phyloP scores from a whole-genome alignment of 345 rosid species.

The Zanthoxylum bungeanum region DNA sequence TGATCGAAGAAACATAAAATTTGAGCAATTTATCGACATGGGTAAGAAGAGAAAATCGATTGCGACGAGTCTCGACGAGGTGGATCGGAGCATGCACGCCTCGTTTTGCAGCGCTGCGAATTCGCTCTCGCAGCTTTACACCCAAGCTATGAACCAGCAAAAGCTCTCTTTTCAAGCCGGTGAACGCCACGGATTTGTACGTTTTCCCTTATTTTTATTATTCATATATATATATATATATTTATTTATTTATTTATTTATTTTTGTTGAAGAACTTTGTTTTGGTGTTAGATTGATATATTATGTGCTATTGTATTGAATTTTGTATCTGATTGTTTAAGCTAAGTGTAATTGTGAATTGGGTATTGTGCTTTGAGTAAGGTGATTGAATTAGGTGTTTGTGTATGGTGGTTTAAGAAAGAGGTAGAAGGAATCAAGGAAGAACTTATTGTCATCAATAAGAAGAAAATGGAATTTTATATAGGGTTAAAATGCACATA shows the following conservation, averaged over 20 bases:
- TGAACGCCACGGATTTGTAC: conserved; percentile 68
- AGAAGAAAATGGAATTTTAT: neutral
- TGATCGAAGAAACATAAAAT: neutral
- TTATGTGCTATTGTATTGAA: neutral
- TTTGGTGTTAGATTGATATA: neutral
- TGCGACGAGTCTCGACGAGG: conserved; percentile 88
- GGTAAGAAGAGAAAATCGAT: conserved; percentile 92
- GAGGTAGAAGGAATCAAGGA: neutral
- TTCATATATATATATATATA: neutral
- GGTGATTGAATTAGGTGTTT: conserved; percentile 3
- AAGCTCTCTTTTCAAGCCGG: conserved; percentile 71
- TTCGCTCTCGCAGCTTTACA: conserved; percentile 83
- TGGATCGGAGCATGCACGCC: conserved; percentile 91
- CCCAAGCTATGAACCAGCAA: conserved; percentile 79
- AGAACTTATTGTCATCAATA: neutral
- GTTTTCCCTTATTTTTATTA: conserved; percentile 7
- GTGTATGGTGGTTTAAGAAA: neutral
- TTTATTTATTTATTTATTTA: no score
- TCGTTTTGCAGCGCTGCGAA: conserved; percentile 90
- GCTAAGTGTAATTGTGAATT: neutral
- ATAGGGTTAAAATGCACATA: no score
- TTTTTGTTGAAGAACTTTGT: no score
- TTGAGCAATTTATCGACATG: conserved; percentile 28
- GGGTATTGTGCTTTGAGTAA: conserved; percentile 5
- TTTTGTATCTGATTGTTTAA: neutral